These are phyloP conservation scores for Viridothelium virens DNA, from an alignment of 495 filamentous ascomycete species.

Conservation along the genomic window DNA sequence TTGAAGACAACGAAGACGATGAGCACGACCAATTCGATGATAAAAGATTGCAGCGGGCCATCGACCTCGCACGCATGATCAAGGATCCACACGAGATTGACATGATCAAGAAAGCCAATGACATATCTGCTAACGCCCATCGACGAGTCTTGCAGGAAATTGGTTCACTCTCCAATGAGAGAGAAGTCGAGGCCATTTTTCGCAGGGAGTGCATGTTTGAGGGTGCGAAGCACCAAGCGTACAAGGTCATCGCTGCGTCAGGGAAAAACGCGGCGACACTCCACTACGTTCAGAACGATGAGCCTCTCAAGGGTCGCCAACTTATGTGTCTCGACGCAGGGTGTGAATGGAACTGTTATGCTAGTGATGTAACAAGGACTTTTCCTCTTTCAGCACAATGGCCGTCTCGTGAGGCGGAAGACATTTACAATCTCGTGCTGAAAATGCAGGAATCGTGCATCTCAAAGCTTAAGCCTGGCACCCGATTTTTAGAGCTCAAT, in stretches of 20 bases:
- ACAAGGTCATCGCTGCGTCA: slow-evolving; percentile 75
- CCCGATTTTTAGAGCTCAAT: slow-evolving; percentile 60
- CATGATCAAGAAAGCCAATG: slow-evolving; percentile 70
- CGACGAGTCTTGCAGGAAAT: slow-evolving; percentile 55
- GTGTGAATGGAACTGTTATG: slow-evolving; percentile 77
- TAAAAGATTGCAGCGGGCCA: slow-evolving; percentile 51
- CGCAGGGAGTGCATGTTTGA: slow-evolving; percentile 58
- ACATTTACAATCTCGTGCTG: slow-evolving; percentile 63
- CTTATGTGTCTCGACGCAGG: slow-evolving; percentile 80
- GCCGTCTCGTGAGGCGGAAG: slow-evolving; percentile 52
- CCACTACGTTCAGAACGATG: slow-evolving; percentile 78
- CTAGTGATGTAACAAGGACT: slow-evolving; percentile 83
- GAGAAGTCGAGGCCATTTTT: slow-evolving; percentile 75
- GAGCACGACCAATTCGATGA: slow-evolving; percentile 40
- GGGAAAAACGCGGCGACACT: slow-evolving; percentile 71
- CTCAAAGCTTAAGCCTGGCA: slow-evolving; percentile 53
- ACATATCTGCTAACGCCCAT: slow-evolving; percentile 67
- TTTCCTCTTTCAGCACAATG: slow-evolving; percentile 64
- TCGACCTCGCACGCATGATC: slow-evolving; percentile 63
- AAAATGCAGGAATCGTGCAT: slow-evolving; percentile 79
- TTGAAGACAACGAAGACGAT: slow-evolving; percentile 34
- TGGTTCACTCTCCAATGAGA: slow-evolving; percentile 59
- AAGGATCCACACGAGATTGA: slow-evolving; percentile 76
- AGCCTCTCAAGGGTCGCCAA: slow-evolving; percentile 56
- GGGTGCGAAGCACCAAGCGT: slow-evolving; percentile 70